Conservation (phyloP, 2,329 filamentous ascomycete genomes). For the Pseudocercospora fuligena region DNA sequence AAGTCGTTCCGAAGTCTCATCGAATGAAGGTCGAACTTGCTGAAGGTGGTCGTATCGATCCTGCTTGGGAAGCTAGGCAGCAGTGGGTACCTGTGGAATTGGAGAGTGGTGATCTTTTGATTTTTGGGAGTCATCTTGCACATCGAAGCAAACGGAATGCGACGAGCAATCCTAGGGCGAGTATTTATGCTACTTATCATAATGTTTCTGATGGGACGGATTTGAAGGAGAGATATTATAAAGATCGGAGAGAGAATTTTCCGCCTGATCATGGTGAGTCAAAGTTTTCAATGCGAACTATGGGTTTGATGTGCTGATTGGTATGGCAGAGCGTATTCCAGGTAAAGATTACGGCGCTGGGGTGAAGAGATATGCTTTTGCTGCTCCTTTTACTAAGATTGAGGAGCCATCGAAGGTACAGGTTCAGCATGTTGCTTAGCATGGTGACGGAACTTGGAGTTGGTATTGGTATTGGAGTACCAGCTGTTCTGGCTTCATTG, state of each 20-base stretch:
- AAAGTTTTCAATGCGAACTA: not conserved
- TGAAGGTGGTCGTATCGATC: conserved; percentile 43
- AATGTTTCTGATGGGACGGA: conserved; percentile 45
- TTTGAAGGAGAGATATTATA: conserved; percentile 50
- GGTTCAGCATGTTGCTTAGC: not conserved
- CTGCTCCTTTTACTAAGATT: conserved; percentile 35
- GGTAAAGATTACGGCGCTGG: conserved; percentile 35
- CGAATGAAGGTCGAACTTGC: conserved; percentile 43
- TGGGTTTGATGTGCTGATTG: conserved; percentile 9
- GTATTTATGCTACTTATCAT: conserved; percentile 52
- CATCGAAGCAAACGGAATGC: conserved; percentile 46
- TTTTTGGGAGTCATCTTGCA: conserved; percentile 49
- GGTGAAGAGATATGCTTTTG: conserved; percentile 34
- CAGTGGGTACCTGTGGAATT: conserved; percentile 44
- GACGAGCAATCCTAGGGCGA: conserved; percentile 43
- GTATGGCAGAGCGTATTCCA: conserved; percentile 25
- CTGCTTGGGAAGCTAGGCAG: conserved; percentile 43
- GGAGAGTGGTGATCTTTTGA: conserved; percentile 43
- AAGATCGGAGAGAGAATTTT: conserved; percentile 47
- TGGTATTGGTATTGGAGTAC: no score
- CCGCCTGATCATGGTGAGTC: conserved; percentile 46
- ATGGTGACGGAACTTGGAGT: no score
- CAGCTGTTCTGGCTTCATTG: no score
- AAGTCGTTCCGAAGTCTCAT: conserved; percentile 49
- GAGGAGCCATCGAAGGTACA: conserved; percentile 12